A percentile compares a stretch with the other conserved stretches of the same genome.
phyloP scores from a whole-genome alignment of 352 stramenopile genomes.

The Globisporangium megalacanthum region DNA sequence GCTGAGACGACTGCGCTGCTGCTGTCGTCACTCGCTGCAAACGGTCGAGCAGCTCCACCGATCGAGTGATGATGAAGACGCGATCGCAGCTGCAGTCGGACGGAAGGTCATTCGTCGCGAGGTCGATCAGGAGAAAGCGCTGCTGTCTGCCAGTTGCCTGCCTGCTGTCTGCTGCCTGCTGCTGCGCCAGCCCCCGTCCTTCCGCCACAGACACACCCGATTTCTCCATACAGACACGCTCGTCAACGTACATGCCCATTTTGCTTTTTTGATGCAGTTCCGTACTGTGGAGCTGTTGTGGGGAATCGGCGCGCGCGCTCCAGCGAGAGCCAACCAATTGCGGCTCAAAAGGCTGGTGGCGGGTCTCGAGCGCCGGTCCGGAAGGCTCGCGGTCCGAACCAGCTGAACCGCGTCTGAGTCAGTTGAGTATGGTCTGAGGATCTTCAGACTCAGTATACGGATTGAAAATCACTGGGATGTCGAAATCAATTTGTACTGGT shows the following conservation, averaged over 20 bases:
- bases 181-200: not conserved
- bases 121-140: not conserved
- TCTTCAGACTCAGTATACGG: too few species aligned
- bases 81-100: not conserved
- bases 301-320: slow-evolving; percentile 17
- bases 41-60: not conserved
- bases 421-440: not conserved
- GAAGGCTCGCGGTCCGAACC: too few species aligned
- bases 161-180: not conserved
- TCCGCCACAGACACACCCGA: not conserved
- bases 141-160: not conserved
- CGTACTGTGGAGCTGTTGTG: slow-evolving; percentile 48
- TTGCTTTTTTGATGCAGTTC: slow-evolving; percentile 82
- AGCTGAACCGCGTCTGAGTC: not conserved
- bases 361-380: too few species aligned
- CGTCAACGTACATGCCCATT: slow-evolving; percentile 82
- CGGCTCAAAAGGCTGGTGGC: slow-evolving; percentile 6
- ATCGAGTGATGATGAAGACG: too few species aligned
- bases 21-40: not conserved
- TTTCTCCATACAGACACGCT: not conserved
- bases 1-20: not conserved
- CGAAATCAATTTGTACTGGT: too few species aligned
- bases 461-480: too few species aligned
- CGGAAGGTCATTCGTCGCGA: too few species aligned
- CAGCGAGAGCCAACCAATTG: slow-evolving; percentile 73